Conservation (phyloP, 1,284 basidiomycete genomes). For the Earliella scabrosa region DNA sequence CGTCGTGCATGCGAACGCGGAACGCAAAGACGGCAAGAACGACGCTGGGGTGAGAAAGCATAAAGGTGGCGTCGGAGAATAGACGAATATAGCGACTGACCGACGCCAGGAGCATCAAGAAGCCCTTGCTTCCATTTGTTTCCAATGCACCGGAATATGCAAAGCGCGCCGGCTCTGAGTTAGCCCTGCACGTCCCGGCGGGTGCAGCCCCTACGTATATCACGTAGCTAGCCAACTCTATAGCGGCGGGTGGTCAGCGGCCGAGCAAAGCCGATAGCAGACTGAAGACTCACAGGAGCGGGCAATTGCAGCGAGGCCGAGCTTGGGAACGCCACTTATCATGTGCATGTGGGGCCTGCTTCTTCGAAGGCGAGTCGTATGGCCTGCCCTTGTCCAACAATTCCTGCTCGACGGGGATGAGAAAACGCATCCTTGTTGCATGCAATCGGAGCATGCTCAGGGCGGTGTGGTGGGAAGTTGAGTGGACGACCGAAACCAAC, state of each 20-base stretch:
- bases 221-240: no score
- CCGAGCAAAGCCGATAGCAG: no score
- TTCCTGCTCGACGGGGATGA: background rate
- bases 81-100: background rate
- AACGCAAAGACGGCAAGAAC: constrained; percentile 3
- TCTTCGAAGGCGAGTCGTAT: constrained; percentile 11
- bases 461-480: background rate
- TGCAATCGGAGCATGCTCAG: background rate
- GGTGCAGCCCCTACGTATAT: no score
- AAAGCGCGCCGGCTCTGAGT: no score
- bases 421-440: background rate
- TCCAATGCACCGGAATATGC: no score
- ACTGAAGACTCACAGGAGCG: no score
- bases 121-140: background rate
- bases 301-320: no score
- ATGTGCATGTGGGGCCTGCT: constrained; percentile 17
- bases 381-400: background rate
- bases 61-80: constrained; percentile 16
- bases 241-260: no score
- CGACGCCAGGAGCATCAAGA: background rate
- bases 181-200: no score
- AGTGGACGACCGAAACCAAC: background rate
- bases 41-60: constrained; percentile 11
- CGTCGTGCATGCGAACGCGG: constrained; percentile 14
- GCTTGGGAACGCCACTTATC: background rate